Evolutionary conservation across 331 rosid species (phyloP), one percentile per base, ranked within the genome.

Genomic region (Acacia pycnantha): DNA sequence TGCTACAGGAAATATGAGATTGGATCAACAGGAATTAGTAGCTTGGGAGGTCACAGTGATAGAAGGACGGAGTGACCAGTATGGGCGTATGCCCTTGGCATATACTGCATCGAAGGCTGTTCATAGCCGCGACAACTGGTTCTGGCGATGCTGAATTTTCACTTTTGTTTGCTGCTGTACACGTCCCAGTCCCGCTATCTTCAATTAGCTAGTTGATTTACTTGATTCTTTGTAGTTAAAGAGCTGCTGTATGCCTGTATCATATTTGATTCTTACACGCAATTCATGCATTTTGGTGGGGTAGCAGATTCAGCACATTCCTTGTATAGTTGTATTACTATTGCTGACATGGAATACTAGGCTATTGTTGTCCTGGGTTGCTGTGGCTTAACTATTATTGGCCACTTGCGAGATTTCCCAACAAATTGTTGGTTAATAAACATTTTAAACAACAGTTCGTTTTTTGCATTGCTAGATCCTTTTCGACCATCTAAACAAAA

Each of bases 11-110:
- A 93, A 87, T 87, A 96, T 77, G 99, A 95, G 87, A 92, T 92
- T 69, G 99, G 99, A 80, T 93, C 99, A 48, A 92, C 97, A 33
- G 99, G 99, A 75, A 95, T 95, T 81, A 95, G 99, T 86, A 96
- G 97, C 84, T 31, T 91, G 88, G 99, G 97, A 74, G 98, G 97
- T 74, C 99, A 96, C 75, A 92, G 78, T 64, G 90, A 91, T 59
- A 88, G 79, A 86, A 90, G 99, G 89, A 85, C 91, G 15, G 84
- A 91, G 50, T 96, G 99, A 93, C 81, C 89, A 76, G 81, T 92
- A 59, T 84, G 97, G 40, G 40, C 74, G 80, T 84, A 89, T 93
- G 98, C 98, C 99, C 22, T 85, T 96, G 86, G 81, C 84, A 48
- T 84, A 91, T 21, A 89, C 99, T 11, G 80, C 94, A 29, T 93